phyloP scores from a whole-genome alignment of 352 stramenopile species.

The Phytophthora vignae region DNA sequence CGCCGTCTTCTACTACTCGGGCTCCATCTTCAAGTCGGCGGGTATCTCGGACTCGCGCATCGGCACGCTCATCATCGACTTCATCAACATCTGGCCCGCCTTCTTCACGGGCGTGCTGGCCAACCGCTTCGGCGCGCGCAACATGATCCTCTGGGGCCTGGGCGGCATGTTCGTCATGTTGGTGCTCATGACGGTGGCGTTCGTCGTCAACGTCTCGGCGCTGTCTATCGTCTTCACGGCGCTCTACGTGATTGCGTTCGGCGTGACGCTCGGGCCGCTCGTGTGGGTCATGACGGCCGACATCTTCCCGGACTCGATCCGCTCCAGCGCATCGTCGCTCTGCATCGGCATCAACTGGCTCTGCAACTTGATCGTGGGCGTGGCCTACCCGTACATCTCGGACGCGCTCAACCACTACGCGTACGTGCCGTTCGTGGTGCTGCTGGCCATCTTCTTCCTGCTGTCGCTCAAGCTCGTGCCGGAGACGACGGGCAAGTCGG shows the following conservation, averaged over 20 bases:
- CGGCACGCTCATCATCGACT: slow-evolving; percentile 22
- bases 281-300: slow-evolving; percentile 17
- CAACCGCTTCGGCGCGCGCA: slow-evolving; percentile 52
- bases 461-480: slow-evolving; percentile 33
- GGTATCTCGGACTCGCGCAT: slow-evolving; percentile 19
- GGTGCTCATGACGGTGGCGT: slow-evolving; percentile 49
- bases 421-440: slow-evolving; percentile 52
- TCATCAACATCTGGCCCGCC: slow-evolving; percentile 21
- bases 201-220: slow-evolving; percentile 27
- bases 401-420: slow-evolving; percentile 38
- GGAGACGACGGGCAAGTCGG: slow-evolving; percentile 42
- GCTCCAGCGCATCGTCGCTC: slow-evolving; percentile 7
- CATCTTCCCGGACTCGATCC: slow-evolving; percentile 17
- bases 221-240: slow-evolving; percentile 14
- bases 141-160: slow-evolving; percentile 49
- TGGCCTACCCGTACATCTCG: slow-evolving; percentile 58
- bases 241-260: slow-evolving; percentile 14
- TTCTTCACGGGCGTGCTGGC: slow-evolving; percentile 34
- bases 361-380: slow-evolving; percentile 53
- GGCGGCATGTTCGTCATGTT: slow-evolving; percentile 52
- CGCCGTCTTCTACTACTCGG: slow-evolving; percentile 21
- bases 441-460: slow-evolving; percentile 28
- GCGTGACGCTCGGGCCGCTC: background rate
- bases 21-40: slow-evolving; percentile 13
- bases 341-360: slow-evolving; percentile 35